These are phyloP conservation scores for Neophaeococcomyces mojaviensis DNA, from an alignment of 2,329 filamentous ascomycete species.

Conservation along the genomic window DNA sequence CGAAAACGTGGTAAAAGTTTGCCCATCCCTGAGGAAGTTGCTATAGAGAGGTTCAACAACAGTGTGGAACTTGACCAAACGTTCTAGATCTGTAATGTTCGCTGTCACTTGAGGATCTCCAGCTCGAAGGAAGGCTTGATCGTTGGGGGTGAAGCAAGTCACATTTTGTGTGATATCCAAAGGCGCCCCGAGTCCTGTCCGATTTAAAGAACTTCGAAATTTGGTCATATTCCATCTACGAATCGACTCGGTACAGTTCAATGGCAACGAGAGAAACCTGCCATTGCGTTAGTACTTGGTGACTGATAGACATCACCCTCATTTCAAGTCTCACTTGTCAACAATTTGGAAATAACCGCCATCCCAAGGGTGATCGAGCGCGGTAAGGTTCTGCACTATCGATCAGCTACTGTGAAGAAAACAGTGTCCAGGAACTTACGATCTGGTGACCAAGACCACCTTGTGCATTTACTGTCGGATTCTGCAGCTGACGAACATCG, in stretches of 20 bases:
- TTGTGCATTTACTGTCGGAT: slow-evolving; percentile 6
- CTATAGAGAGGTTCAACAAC: slow-evolving; percentile 6
- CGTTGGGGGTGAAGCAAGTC: slow-evolving; percentile 10
- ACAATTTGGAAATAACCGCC: slow-evolving; percentile 10
- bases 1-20: slow-evolving; percentile 1
- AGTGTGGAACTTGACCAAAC: slow-evolving; percentile 7
- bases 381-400: slow-evolving; percentile 5
- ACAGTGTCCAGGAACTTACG: not conserved
- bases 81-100: slow-evolving; percentile 4
- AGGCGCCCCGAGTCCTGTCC: slow-evolving; percentile 4
- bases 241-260: slow-evolving; percentile 11
- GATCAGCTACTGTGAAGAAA: not conserved
- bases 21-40: slow-evolving; percentile 9
- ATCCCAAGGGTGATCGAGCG: slow-evolving; percentile 9
- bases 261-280: slow-evolving; percentile 8
- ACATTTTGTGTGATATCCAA: slow-evolving; percentile 7
- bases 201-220: slow-evolving; percentile 5
- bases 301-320: not conserved
- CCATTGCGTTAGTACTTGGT: not conserved
- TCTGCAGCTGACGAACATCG: slow-evolving; percentile 2
- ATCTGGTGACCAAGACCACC: slow-evolving; percentile 11
- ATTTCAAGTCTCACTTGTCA: slow-evolving; percentile 6
- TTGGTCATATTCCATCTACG: slow-evolving; percentile 9
- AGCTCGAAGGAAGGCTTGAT: slow-evolving; percentile 7
- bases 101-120: slow-evolving; percentile 9